Evolutionary conservation across 2,329 filamentous ascomycete species (phyloP).

Genomic region (Alternaria atra): DNA sequence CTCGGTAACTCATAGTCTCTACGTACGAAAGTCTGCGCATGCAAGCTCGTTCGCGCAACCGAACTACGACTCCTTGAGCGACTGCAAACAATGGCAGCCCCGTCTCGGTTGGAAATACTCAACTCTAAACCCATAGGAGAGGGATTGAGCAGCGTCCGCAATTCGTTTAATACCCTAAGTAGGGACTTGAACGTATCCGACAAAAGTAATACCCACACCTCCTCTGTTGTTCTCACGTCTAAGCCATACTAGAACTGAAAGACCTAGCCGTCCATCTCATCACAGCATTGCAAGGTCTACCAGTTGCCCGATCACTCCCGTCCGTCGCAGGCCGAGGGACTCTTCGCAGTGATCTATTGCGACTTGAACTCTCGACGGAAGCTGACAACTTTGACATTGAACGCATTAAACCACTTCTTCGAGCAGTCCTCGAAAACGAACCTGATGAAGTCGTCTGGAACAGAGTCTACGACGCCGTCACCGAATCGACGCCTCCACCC

Average conservation of each 20-base stretch:
- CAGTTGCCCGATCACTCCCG: background rate
- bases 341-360: background rate
- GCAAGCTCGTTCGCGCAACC: background rate
- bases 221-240: conserved; percentile 5
- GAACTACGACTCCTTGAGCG: background rate
- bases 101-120: conserved; percentile 13
- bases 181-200: background rate
- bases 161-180: conserved; percentile 7
- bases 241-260: conserved; percentile 3
- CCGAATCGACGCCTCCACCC: conserved; percentile 49
- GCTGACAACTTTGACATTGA: conserved; percentile 19
- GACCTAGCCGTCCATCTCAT: conserved; percentile 9
- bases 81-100: conserved; percentile 10
- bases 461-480: conserved; percentile 47
- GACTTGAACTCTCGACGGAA: background rate
- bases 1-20: background rate
- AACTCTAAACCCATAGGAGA: conserved; percentile 18
- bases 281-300: conserved; percentile 2
- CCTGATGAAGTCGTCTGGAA: conserved; percentile 30
- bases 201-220: conserved; percentile 1
- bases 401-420: conserved; percentile 2
- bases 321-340: background rate
- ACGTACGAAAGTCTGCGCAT: background rate
- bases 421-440: conserved; percentile 13
- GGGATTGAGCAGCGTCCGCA: conserved; percentile 13